Base-by-base conservation (phyloP, 805 yeast species). In the Nakazawaea sp. region DNA sequence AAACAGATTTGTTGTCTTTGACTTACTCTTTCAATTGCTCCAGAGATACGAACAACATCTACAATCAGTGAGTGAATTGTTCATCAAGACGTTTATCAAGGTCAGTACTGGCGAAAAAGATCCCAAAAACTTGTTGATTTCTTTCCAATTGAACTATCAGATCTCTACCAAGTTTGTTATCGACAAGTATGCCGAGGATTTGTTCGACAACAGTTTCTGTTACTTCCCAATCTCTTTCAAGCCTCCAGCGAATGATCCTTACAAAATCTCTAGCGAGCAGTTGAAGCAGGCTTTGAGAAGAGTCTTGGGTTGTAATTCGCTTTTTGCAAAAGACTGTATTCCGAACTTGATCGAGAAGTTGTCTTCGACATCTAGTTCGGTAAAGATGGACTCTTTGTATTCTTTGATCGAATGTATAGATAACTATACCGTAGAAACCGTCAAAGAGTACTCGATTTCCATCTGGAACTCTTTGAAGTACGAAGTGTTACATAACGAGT, bases 181-280 rank as follows among this genome's bases (percentile, higher is more conserved):
- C 34, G 45, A 57, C 29, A 54, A 57, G n/a, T 61, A 55, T 49
- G 51, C 71, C 23, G 81, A 81, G 45, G 86, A 84, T 8, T 55
- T 92, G 42, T 94, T 89, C 53, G 98, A 92, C 53, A 75, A 83
- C 25, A 67, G 86, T 28, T 94, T 90, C 54, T 92, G 98, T 58
- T 92, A 92, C 61, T 92, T 90, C 62, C 99, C 99, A 10, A 89
- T 92, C 30, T 83, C 96, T 1, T 92, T 94, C 61, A 79, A 78
- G 41, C 96, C 97, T 1, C 96, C 97, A 3, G 74, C 78, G 33
- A 85, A 85, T 55, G 96, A 90, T 49, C 89, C 92, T 0, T 87
- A 88, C 54, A 76, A 79, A 44, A 83, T 87, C 45, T 76, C 95
- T 0, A 75, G 87, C 1, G 72, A 68, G 1, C 83, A 87, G 37